Percentiles rank a stretch among this genome's conserved stretches.
phyloP scores from a whole-genome alignment of 768 basidiomycete genomes.

The Mycena olivaceomarginata region DNA sequence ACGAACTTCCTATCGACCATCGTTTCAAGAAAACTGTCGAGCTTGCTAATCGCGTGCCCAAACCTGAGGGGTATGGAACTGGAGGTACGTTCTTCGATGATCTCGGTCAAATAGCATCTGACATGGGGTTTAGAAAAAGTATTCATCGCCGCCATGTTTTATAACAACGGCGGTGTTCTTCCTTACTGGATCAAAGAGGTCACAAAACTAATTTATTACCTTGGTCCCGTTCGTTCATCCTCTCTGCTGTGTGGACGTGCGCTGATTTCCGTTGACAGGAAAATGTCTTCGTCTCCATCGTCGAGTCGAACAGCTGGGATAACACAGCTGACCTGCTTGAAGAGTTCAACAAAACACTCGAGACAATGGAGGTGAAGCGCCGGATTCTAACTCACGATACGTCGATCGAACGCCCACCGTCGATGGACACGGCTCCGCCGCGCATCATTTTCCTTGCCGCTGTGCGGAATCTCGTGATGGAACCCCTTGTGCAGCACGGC shows the following conservation, averaged over 20 bases:
- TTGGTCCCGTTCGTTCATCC: slow-evolving; percentile 52
- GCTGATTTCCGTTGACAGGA: slow-evolving; percentile 39
- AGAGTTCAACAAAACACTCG: slow-evolving; percentile 50
- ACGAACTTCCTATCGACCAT: slow-evolving; percentile 16
- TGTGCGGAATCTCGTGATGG: slow-evolving; percentile 63
- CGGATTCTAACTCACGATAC: slow-evolving; percentile 55
- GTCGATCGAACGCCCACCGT: slow-evolving; percentile 45
- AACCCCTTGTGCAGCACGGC: slow-evolving; percentile 59
- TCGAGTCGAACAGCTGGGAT: slow-evolving; percentile 57
- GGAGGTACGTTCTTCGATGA: slow-evolving; percentile 22
- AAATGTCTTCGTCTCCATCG: slow-evolving; percentile 55
- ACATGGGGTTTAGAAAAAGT: slow-evolving; percentile 50
- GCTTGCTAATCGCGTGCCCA: slow-evolving; percentile 1
- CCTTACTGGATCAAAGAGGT: slow-evolving; percentile 62
- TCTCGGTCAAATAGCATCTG: not conserved
- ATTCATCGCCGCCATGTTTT: slow-evolving; percentile 64
- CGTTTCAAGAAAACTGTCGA: slow-evolving; percentile 10
- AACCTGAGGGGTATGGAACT: slow-evolving; percentile 6
- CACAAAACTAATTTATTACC: slow-evolving; percentile 57
- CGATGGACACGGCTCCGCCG: slow-evolving; percentile 50
- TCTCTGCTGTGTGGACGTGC: not conserved
- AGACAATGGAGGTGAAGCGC: slow-evolving; percentile 48
- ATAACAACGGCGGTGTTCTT: slow-evolving; percentile 59
- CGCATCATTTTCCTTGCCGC: slow-evolving; percentile 61
- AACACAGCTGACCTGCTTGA: slow-evolving; percentile 54